These are phyloP conservation scores for Tetraselmis chui DNA, from an alignment of 139 green algal species.

Conservation along the genomic window DNA sequence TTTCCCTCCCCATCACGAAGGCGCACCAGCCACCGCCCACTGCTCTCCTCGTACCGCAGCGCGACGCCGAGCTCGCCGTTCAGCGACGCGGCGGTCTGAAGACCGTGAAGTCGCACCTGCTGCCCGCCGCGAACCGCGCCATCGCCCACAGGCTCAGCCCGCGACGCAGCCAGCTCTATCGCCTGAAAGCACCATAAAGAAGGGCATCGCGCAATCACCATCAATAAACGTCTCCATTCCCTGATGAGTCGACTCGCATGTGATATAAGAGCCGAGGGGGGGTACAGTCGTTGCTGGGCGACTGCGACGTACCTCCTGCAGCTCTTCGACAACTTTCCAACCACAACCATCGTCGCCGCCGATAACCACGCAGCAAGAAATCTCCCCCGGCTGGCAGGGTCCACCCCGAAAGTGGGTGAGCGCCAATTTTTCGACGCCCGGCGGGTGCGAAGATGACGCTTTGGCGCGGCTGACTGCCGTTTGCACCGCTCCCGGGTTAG, in stretches of 20 bases:
- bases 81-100: not conserved
- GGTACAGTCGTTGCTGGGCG: too few species aligned
- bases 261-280: too few species aligned
- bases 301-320: not conserved
- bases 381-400: slow-evolving; percentile 9
- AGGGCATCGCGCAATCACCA: too few species aligned
- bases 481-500: not conserved
- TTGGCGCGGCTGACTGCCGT: too few species aligned
- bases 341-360: slow-evolving; percentile 3
- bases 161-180: not conserved
- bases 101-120: slow-evolving; percentile 4
- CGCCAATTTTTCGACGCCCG: not conserved
- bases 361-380: slow-evolving; percentile 15
- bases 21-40: slow-evolving; percentile 11
- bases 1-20: slow-evolving; percentile 7
- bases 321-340: slow-evolving; percentile 10
- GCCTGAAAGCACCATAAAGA: too few species aligned
- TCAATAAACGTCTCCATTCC: too few species aligned
- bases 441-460: not conserved
- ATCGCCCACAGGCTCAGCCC: not conserved
- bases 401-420: slow-evolving; percentile 7
- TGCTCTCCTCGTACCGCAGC: not conserved
- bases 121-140: not conserved
- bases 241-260: too few species aligned
- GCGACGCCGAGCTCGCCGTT: slow-evolving; percentile 13